Evolutionary conservation across 2,329 filamentous ascomycete genomes (phyloP).

Genomic region (Chaetomium globosum): DNA sequence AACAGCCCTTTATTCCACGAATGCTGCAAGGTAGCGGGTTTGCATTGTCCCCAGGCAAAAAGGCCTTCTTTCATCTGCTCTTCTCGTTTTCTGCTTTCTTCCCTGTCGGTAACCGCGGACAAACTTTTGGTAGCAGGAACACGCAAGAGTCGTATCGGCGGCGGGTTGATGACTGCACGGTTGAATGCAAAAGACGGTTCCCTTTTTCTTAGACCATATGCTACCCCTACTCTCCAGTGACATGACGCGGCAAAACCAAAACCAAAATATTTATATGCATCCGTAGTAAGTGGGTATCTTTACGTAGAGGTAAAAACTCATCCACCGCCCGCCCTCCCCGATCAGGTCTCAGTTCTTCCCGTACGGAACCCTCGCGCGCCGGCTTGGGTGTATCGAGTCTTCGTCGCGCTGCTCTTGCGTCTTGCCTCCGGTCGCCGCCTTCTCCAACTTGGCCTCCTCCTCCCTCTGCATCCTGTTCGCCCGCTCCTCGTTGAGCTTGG

Average conservation of each 20-base stretch:
- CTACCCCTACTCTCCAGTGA: constrained; percentile 13
- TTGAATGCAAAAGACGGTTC: constrained; percentile 29
- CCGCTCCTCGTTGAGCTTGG: constrained; percentile 73
- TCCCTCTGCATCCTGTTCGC: constrained; percentile 51
- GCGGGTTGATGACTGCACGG: constrained; percentile 27
- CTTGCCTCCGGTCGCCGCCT: constrained; percentile 40
- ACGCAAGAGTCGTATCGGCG: constrained; percentile 10
- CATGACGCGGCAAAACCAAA: background rate
- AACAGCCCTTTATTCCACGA: constrained; percentile 4
- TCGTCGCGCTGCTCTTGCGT: constrained; percentile 37
- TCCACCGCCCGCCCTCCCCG: constrained; percentile 10
- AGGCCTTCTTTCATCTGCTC: constrained; percentile 1
- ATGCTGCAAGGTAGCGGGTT: constrained; percentile 23
- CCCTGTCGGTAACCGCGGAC: constrained; percentile 28
- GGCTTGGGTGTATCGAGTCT: constrained; percentile 55
- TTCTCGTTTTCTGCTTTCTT: constrained; percentile 23
- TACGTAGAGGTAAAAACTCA: constrained; percentile 4
- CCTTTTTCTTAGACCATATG: constrained; percentile 1
- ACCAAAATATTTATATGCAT: background rate
- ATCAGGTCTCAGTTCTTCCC: constrained; percentile 6
- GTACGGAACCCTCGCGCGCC: constrained; percentile 44
- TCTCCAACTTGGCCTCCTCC: constrained; percentile 46
- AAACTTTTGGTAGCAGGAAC: background rate
- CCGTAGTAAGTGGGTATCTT: constrained; percentile 26
- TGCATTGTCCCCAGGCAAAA: constrained; percentile 18